Base-by-base conservation (phyloP, 139 green algal genomes). In the Closterium sp. region DNA sequence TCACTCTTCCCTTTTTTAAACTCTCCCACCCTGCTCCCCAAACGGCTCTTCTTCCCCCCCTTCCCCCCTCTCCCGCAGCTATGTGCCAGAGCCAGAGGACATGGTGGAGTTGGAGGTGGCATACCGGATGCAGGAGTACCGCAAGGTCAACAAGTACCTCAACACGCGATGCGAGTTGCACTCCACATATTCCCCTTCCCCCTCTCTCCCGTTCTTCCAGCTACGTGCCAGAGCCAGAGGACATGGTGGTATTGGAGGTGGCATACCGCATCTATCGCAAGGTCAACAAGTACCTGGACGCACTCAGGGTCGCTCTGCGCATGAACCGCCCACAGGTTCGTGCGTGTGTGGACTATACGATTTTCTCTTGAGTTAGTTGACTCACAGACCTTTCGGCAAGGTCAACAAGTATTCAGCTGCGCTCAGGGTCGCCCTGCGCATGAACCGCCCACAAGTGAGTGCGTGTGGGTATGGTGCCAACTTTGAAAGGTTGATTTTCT, bases 21-120 rank as follows among this genome's bases (percentile, higher is more conserved):
- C 32, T 38, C 32, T 38, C 3, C 32, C n/a, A n/a, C n/a, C n/a
- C n/a, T n/a, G n/a, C n/a, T n/a, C n/a, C n/a, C n/a, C n/a, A n/a
- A n/a, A n/a, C n/a, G n/a, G n/a, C n/a, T n/a, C n/a, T 4, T 70
- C 45, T 19, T 4, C 45, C 9, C 45, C 45, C 45, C 45, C 11
- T 19, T 4, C 5, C 45, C 45, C 11, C 45, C 10, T 4, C 5
- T 10, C 90, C 89, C 89, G 93, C 94, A 95, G 93, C 62, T 99
- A 99, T 95, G 96, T 99, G 92, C 95, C 97, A 0, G 97, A 99
- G 94, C 97, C 97, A 0, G 98, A 99, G 30, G 97, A 99, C 94
- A 92, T 86, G 28, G 88, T 96, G 21, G 97, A 98, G 84, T 94
- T 98, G 93, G 92, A 94, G n/a, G 94, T 96, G 21, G 97, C 98